phyloP scores from a whole-genome alignment of 495 filamentous ascomycete species.

The Neurospora sp. region DNA sequence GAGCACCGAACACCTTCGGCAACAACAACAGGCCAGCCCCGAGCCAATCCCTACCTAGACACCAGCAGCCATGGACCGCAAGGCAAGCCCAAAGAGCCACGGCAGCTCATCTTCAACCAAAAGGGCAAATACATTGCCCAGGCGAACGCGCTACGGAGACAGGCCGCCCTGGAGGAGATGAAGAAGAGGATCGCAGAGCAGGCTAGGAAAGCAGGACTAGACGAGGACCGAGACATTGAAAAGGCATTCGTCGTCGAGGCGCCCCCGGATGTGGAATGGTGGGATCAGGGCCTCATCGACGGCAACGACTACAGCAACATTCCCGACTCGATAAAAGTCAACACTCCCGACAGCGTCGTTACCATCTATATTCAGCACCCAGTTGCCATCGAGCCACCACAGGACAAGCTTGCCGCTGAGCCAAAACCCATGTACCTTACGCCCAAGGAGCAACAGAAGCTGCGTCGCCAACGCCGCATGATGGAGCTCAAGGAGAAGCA shows the following conservation, averaged over 20 bases:
- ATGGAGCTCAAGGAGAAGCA: constrained; percentile 90
- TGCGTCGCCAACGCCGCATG: constrained; percentile 82
- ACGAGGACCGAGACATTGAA: constrained; percentile 83
- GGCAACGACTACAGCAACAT: constrained; percentile 64
- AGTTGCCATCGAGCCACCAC: constrained; percentile 80
- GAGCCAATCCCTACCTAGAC: constrained; percentile 82
- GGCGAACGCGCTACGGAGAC: constrained; percentile 74
- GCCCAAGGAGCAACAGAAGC: constrained; percentile 79
- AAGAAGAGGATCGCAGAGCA: constrained; percentile 84
- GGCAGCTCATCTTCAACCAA: constrained; percentile 81
- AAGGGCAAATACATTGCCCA: constrained; percentile 96
- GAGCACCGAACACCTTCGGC: constrained; percentile 24
- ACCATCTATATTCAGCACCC: constrained; percentile 89
- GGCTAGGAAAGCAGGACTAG: constrained; percentile 74
- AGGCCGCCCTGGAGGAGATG: constrained; percentile 84
- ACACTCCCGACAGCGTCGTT: constrained; percentile 70
- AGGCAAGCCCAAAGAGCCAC: constrained; percentile 53
- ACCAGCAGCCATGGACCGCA: constrained; percentile 53
- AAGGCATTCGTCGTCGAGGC: constrained; percentile 78
- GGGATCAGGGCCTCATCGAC: constrained; percentile 81
- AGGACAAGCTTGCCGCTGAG: constrained; percentile 67
- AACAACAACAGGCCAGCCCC: constrained; percentile 24
- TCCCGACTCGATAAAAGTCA: constrained; percentile 59
- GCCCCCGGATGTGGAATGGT: constrained; percentile 92
- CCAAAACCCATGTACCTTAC: constrained; percentile 93